A percentile compares a stretch with the other conserved stretches of the same genome.
Evolutionary conservation across 2,329 filamentous ascomycete genomes (phyloP).

Genomic region (Paramyrothecium roridum): DNA sequence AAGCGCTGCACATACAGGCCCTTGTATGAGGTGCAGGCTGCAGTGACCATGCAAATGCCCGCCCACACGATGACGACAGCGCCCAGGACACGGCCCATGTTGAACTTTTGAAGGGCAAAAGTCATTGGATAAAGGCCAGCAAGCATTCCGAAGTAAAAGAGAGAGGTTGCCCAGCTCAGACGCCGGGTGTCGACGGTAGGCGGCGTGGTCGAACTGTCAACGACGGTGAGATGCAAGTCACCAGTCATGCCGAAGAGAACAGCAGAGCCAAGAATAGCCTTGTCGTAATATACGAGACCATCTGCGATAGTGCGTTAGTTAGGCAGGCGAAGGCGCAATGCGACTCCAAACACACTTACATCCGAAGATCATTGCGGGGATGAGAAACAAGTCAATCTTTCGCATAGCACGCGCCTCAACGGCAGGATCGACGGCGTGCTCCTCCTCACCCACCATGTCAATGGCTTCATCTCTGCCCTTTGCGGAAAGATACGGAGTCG

Average conservation of each 20-base stretch:
- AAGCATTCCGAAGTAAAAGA: conserved; percentile 81
- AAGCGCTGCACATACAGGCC: conserved; percentile 67
- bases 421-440: conserved; percentile 49
- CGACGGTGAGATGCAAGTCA: conserved; percentile 59
- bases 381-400: conserved; percentile 66
- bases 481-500: neutral
- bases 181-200: conserved; percentile 62
- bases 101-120: conserved; percentile 66
- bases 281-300: conserved; percentile 33
- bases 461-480: conserved; percentile 31
- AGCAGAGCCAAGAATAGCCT: conserved; percentile 71
- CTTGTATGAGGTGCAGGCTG: conserved; percentile 59
- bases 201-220: conserved; percentile 39
- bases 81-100: conserved; percentile 62
- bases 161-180: conserved; percentile 72
- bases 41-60: conserved; percentile 64
- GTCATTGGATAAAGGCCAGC: conserved; percentile 72
- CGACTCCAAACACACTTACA: conserved; percentile 22
- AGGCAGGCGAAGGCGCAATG: neutral
- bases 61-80: conserved; percentile 64
- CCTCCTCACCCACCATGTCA: conserved; percentile 56
- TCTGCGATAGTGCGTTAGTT: neutral
- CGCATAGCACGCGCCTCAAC: conserved; percentile 55
- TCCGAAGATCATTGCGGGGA: conserved; percentile 63
- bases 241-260: conserved; percentile 73